These are phyloP conservation scores for Aulographum hederae DNA, from an alignment of 2,329 filamentous ascomycete species.

Conservation along the genomic window DNA sequence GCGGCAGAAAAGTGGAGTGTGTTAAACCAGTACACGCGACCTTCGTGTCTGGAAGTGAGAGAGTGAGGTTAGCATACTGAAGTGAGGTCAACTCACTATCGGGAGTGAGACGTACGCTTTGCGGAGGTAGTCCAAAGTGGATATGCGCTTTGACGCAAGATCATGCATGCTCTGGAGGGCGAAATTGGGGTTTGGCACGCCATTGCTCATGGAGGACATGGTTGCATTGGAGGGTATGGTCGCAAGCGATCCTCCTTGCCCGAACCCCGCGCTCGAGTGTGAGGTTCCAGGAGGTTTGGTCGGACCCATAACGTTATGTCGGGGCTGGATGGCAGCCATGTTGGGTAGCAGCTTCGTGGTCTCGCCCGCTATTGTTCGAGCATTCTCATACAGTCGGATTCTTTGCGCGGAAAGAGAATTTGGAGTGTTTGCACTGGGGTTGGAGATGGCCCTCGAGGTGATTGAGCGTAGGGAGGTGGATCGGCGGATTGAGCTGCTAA, in stretches of 20 bases:
- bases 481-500: conserved; percentile 19
- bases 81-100: conserved; percentile 3
- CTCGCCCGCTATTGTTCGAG: too few relatives aligned
- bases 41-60: conserved; percentile 81
- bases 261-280: conserved; percentile 8
- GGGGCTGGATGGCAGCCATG: too few relatives aligned
- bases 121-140: conserved; percentile 78
- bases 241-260: neutral
- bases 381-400: too few relatives aligned
- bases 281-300: conserved; percentile 3
- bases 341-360: too few relatives aligned
- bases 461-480: conserved; percentile 18
- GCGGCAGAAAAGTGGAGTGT: conserved; percentile 77
- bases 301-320: too few relatives aligned
- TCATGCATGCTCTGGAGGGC: conserved; percentile 61
- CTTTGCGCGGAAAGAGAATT: neutral
- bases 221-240: conserved; percentile 8
- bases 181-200: conserved; percentile 31
- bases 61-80: conserved; percentile 6
- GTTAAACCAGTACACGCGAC: conserved; percentile 95
- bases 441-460: conserved; percentile 10
- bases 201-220: conserved; percentile 14
- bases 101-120: conserved; percentile 63
- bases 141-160: conserved; percentile 77
- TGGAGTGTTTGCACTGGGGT: too few relatives aligned